A percentile compares a stretch with the other conserved stretches of the same genome.
Conservation (phyloP, 2,329 filamentous ascomycete species). For the Furcasterigmium sp. region DNA sequence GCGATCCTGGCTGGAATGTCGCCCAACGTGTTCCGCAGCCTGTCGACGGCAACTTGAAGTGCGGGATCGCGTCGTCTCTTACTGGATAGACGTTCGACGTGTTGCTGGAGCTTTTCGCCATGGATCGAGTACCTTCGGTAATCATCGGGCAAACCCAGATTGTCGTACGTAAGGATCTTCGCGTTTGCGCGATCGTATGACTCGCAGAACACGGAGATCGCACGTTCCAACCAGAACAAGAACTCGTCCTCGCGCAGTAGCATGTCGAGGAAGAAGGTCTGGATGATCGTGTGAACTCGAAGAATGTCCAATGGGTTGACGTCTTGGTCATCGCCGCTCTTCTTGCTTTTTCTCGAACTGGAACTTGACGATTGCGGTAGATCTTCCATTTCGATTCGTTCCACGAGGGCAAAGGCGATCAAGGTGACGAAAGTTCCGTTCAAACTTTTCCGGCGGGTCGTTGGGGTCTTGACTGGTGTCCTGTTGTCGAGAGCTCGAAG, state of each 20-base stretch:
- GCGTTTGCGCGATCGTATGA: slow-evolving; percentile 41
- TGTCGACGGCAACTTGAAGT: slow-evolving; percentile 20
- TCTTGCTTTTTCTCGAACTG: slow-evolving; percentile 27
- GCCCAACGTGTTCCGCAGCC: slow-evolving; percentile 29
- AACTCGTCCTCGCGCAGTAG: slow-evolving; percentile 34
- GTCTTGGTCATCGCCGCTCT: slow-evolving; percentile 21
- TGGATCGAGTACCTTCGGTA: slow-evolving; percentile 48
- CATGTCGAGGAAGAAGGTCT: slow-evolving; percentile 45
- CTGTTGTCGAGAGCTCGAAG: slow-evolving; percentile 37
- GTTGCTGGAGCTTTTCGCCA: slow-evolving; percentile 37
- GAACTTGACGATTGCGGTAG: slow-evolving; percentile 33
- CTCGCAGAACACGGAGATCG: slow-evolving; percentile 40
- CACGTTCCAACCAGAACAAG: slow-evolving; percentile 42
- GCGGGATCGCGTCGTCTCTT: slow-evolving; percentile 17
- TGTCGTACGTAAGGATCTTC: slow-evolving; percentile 30
- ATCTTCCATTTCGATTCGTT: slow-evolving; percentile 41
- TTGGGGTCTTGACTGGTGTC: slow-evolving; percentile 38
- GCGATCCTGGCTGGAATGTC: slow-evolving; percentile 36
- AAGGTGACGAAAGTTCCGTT: slow-evolving; percentile 45
- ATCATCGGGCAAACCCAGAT: slow-evolving; percentile 39
- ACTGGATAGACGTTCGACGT: slow-evolving; percentile 33
- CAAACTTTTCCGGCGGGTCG: slow-evolving; percentile 27
- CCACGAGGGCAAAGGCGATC: slow-evolving; percentile 46
- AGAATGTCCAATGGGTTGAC: slow-evolving; percentile 42
- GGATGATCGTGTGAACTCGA: slow-evolving; percentile 45